These are phyloP conservation scores for Myriangium duriaei DNA, from an alignment of 2,329 filamentous ascomycete genomes.

Conservation along the genomic window DNA sequence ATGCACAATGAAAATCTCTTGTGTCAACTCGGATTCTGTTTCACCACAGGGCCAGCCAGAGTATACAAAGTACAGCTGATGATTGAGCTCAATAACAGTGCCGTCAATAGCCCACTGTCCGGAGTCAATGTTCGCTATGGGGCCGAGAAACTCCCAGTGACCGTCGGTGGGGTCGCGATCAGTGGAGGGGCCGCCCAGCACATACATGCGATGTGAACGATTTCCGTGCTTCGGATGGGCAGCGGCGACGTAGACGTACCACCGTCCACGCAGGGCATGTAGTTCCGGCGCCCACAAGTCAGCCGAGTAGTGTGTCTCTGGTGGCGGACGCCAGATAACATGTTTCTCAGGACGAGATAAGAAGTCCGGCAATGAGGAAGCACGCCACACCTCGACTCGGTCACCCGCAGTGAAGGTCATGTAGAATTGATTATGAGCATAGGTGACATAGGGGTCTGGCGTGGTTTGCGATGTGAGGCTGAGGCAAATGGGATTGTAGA, in stretches of 20 bases:
- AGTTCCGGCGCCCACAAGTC: slow-evolving; percentile 46
- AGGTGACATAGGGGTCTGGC: slow-evolving; percentile 34
- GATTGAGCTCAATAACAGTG: slow-evolving; percentile 30
- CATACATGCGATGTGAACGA: slow-evolving; percentile 33
- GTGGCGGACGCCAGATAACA: slow-evolving; percentile 32
- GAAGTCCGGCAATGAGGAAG: slow-evolving; percentile 28
- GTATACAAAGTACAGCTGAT: slow-evolving; percentile 31
- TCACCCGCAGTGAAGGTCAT: slow-evolving; percentile 35
- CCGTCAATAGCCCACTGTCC: slow-evolving; percentile 38
- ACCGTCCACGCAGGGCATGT: slow-evolving; percentile 37
- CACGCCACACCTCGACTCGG: slow-evolving; percentile 33
- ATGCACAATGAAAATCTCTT: slow-evolving; percentile 33
- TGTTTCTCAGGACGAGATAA: slow-evolving; percentile 26
- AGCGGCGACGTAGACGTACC: slow-evolving; percentile 42
- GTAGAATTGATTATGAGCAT: slow-evolving; percentile 31
- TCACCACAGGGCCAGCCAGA: slow-evolving; percentile 33
- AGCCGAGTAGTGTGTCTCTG: slow-evolving; percentile 30
- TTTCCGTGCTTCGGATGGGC: slow-evolving; percentile 32
- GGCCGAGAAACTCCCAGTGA: slow-evolving; percentile 31
- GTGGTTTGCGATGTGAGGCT: slow-evolving; percentile 29
- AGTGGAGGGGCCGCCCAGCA: slow-evolving; percentile 30
- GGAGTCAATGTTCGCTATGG: slow-evolving; percentile 27
- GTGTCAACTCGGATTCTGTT: slow-evolving; percentile 23
- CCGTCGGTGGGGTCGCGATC: slow-evolving; percentile 19
- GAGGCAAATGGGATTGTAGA: slow-evolving; percentile 26